Evolutionary conservation across 1,139 yeast genomes (phyloP).

Genomic region (Lizanozyma gosingica): DNA sequence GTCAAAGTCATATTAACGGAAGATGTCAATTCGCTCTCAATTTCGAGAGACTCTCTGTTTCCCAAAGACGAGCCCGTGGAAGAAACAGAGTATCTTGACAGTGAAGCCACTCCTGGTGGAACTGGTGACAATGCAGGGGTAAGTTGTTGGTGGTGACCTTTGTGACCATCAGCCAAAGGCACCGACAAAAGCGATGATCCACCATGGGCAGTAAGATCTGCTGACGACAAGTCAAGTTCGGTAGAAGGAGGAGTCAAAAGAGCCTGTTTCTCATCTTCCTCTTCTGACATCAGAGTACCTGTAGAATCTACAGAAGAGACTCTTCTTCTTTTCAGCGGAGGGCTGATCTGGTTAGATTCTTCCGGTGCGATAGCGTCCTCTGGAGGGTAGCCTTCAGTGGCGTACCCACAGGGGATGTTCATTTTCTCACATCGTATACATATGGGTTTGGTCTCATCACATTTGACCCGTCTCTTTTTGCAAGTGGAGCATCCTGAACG

Average conservation of each 20-base stretch:
- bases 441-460: slow-evolving; percentile 78
- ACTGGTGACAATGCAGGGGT: slow-evolving; percentile 10
- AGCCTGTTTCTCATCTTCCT: slow-evolving; percentile 2
- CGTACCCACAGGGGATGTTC: slow-evolving; percentile 66
- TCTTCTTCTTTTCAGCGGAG: slow-evolving; percentile 1
- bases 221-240: slow-evolving; percentile 1
- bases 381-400: slow-evolving; percentile 13
- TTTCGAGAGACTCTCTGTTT: background rate
- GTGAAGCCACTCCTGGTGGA: too few relatives aligned
- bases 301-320: background rate
- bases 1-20: background rate
- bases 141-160: slow-evolving; percentile 6
- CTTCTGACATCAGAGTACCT: slow-evolving; percentile 5
- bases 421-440: slow-evolving; percentile 74
- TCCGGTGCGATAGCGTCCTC: slow-evolving; percentile 7
- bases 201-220: background rate
- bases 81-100: background rate
- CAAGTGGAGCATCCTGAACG: slow-evolving; percentile 86
- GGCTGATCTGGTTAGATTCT: slow-evolving; percentile 4
- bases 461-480: slow-evolving; percentile 79
- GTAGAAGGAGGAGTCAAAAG: slow-evolving; percentile 1
- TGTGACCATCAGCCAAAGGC: background rate
- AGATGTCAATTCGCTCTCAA: background rate
- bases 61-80: background rate
- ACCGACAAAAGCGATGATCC: background rate